Conservation (phyloP, 129 eudicot species). For the Arctium lappa region DNA sequence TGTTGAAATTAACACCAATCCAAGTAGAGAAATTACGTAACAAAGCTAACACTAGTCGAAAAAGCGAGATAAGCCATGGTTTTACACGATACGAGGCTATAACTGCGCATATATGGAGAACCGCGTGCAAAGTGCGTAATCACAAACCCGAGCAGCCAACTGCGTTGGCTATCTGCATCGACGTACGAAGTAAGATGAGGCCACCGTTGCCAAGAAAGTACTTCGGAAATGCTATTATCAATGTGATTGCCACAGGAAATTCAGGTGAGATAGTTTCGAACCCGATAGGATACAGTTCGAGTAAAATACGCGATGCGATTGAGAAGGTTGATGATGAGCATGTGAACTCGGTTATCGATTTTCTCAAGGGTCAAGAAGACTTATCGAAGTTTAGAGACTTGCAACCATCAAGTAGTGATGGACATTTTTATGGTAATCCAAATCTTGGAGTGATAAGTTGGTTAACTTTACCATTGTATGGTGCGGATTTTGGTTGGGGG, state of each 20-base stretch:
- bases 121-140: constrained; percentile 44
- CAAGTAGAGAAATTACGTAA: constrained; percentile 41
- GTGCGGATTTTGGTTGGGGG: constrained; percentile 72
- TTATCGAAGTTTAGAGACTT: constrained; percentile 32
- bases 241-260: constrained; percentile 29
- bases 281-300: constrained; percentile 42
- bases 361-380: constrained; percentile 37
- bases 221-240: constrained; percentile 61
- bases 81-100: constrained; percentile 50
- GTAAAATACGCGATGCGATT: constrained; percentile 40
- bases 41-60: constrained; percentile 29
- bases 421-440: constrained; percentile 40
- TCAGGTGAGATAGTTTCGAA: constrained; percentile 44
- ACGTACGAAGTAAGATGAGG: constrained; percentile 37
- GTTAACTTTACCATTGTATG: constrained; percentile 39
- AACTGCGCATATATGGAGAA: constrained; percentile 61
- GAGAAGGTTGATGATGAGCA: constrained; percentile 41
- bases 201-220: constrained; percentile 54
- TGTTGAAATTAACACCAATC: constrained; percentile 33
- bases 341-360: constrained; percentile 42
- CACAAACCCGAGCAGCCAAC: constrained; percentile 45
- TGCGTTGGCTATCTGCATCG: constrained; percentile 23
- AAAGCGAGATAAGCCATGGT: constrained; percentile 8
- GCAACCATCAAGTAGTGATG: constrained; percentile 16
- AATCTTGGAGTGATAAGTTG: constrained; percentile 57